Evolutionary conservation across 75 land plant species (phyloP).

Genomic region (Azolla pinnata): DNA sequence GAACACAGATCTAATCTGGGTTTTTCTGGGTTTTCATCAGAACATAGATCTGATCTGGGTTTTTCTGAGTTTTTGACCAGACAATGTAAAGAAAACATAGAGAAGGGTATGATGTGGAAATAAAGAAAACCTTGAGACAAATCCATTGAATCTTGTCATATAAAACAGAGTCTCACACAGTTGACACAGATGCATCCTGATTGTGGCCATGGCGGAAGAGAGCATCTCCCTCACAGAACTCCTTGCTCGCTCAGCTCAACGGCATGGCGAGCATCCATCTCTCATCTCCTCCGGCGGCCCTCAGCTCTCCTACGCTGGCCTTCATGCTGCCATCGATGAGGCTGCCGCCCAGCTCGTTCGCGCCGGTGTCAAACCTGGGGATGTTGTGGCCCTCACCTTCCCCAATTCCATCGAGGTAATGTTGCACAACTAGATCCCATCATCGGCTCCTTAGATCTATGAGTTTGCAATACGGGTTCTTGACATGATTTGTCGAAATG

Average conservation of each 20-base stretch:
- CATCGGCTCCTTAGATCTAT: background rate
- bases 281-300: background rate
- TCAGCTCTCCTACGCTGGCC: slow-evolving; percentile 6
- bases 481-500: too few relatives aligned
- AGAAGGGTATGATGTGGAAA: too few relatives aligned
- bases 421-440: background rate
- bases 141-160: too few relatives aligned
- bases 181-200: too few relatives aligned
- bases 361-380: slow-evolving; percentile 13
- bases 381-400: background rate
- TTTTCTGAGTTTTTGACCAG: too few relatives aligned
- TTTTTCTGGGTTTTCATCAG: too few relatives aligned
- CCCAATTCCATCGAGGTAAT: slow-evolving; percentile 31
- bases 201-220: slow-evolving; percentile 1
- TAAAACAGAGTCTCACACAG: too few relatives aligned
- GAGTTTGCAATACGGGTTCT: too few relatives aligned
- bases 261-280: background rate
- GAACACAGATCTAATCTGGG: too few relatives aligned
- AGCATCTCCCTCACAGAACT: background rate
- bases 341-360: slow-evolving; percentile 21
- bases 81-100: too few relatives aligned
- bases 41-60: too few relatives aligned
- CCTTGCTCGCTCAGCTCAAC: background rate
- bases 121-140: too few relatives aligned
- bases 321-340: slow-evolving; percentile 14